phyloP scores from a whole-genome alignment of 139 green algal species.

The Closterium sp. region DNA sequence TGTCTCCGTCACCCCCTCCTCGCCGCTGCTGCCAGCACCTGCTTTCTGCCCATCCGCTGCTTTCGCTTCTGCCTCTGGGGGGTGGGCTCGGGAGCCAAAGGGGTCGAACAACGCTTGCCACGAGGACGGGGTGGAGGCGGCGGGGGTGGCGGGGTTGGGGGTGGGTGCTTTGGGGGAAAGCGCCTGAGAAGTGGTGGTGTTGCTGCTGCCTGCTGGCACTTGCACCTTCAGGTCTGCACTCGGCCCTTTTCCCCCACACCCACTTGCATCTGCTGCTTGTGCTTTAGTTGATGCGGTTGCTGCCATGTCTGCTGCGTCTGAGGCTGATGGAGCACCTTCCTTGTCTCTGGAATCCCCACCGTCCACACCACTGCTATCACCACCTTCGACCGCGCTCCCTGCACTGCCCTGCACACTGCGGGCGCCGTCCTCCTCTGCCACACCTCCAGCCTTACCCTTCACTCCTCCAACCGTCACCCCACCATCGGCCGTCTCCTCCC shows the following conservation, averaged over 20 bases:
- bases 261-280: not conserved
- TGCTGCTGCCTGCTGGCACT: not conserved
- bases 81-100: not conserved
- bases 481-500: not conserved
- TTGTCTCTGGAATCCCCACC: not conserved
- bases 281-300: not conserved
- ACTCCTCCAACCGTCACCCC: not conserved
- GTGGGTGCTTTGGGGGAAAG: not conserved
- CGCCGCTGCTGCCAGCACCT: not conserved
- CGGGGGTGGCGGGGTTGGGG: not conserved
- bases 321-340: not conserved
- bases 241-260: not conserved
- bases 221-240: not conserved
- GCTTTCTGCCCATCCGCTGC: not conserved
- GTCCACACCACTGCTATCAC: not conserved
- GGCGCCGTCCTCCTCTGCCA: not conserved
- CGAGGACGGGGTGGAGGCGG: not conserved
- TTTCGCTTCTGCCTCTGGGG: not conserved
- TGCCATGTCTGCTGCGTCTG: not conserved
- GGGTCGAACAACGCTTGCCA: not conserved
- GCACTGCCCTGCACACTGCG: not conserved
- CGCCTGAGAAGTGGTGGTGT: not conserved
- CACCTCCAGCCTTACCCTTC: not conserved
- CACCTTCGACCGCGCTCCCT: not conserved
- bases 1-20: not conserved